These are phyloP conservation scores for Populus hybrid DNA, from an alignment of 441 rosid species.

Conservation along the genomic window DNA sequence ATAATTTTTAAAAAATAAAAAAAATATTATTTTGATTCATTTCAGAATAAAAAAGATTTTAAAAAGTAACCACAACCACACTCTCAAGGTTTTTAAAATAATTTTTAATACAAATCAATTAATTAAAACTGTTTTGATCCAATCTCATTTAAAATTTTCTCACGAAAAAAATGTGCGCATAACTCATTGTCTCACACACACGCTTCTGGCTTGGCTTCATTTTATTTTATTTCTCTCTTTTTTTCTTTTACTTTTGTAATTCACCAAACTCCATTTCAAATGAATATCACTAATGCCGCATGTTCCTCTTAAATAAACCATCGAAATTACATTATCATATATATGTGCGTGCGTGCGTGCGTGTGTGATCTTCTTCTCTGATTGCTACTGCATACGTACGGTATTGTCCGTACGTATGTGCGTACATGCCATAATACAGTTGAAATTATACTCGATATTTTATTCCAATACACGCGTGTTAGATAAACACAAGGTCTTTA, in stretches of 20 bases:
- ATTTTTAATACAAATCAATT: no score
- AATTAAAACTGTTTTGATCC: no score
- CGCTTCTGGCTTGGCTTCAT: neutral
- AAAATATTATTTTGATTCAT: no score
- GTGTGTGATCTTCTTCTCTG: no score
- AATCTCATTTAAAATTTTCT: no score
- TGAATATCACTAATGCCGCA: no score
- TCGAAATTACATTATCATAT: neutral
- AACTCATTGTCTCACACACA: no score
- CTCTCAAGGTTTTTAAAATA: fast-evolving
- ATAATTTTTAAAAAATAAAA: no score
- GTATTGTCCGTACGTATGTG: neutral
- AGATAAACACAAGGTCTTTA: conserved; percentile 13
- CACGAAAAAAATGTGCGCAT: neutral
- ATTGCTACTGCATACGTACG: neutral
- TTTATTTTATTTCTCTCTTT: conserved; percentile 1
- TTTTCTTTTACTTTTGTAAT: neutral
- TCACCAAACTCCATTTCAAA: neutral
- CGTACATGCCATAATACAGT: neutral
- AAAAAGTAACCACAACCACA: no score
- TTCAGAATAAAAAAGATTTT: no score
- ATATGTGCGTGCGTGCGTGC: no score
- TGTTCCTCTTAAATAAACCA: neutral
- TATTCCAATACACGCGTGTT: neutral
- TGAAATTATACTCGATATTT: neutral